Percentiles rank a stretch among this genome's conserved stretches.
phyloP scores from a whole-genome alignment of 176 grass and related monocot genomes.

The Melocanna baccifera region DNA sequence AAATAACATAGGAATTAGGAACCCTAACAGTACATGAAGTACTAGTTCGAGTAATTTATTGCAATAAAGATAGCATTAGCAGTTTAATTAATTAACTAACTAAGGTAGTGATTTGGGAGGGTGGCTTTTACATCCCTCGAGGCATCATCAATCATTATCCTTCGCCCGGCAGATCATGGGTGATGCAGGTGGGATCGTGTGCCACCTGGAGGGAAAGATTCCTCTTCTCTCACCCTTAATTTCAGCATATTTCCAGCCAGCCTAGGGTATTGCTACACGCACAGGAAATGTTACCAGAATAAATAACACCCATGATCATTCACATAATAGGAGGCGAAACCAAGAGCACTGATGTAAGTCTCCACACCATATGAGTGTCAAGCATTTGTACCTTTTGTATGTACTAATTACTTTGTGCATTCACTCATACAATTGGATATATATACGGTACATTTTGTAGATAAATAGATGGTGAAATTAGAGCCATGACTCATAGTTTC shows the following conservation, averaged over 20 bases:
- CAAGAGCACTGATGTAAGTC: background rate
- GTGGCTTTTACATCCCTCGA: constrained; percentile 35
- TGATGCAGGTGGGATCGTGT: constrained; percentile 62
- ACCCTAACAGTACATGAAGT: background rate
- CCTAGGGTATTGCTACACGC: constrained; percentile 5
- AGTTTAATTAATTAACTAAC: background rate
- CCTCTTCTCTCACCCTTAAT: constrained; percentile 27
- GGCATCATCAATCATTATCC: constrained; percentile 75
- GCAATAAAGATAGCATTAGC: background rate
- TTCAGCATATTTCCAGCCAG: constrained; percentile 29
- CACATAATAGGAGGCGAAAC: background rate
- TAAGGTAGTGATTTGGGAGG: constrained; percentile 16
- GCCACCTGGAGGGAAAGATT: constrained; percentile 72
- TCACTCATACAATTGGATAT: background rate
- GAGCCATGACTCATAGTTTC: background rate
- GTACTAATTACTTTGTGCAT: fast-evolving
- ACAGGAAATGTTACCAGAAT: background rate
- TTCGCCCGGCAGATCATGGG: constrained; percentile 39
- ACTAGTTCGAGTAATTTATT: background rate
- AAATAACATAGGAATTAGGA: background rate
- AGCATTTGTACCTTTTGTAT: background rate
- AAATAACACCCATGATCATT: background rate
- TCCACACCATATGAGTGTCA: fast-evolving
- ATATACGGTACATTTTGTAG: background rate
- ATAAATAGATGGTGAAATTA: background rate